Percentiles rank a stretch among this genome's conserved stretches.
phyloP scores from a whole-genome alignment of 2,329 filamentous ascomycete species.

The Ambrosiella xylebori region DNA sequence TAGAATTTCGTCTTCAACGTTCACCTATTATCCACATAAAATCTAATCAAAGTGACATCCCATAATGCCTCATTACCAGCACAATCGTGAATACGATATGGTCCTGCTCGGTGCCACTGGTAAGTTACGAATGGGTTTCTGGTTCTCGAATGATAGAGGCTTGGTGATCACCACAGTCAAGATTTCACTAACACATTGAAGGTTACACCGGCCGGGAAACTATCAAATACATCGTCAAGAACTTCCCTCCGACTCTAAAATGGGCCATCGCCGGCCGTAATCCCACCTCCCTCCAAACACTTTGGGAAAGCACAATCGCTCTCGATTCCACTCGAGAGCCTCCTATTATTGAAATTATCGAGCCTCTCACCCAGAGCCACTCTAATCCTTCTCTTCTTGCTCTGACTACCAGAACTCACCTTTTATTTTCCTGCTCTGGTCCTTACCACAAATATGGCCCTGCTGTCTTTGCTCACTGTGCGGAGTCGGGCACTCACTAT shows the following conservation, averaged over 20 bases:
- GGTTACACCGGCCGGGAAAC: conserved; percentile 73
- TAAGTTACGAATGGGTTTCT: conserved; percentile 18
- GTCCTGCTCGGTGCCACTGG: conserved; percentile 41
- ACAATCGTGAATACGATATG: conserved; percentile 37
- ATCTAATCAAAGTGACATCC: not conserved
- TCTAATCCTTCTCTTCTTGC: conserved; percentile 8
- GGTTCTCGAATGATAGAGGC: too few species aligned
- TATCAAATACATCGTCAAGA: conserved; percentile 54
- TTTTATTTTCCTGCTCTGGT: conserved; percentile 42
- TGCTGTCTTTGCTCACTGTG: conserved; percentile 42
- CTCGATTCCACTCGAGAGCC: conserved; percentile 19
- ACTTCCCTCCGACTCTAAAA: conserved; percentile 58
- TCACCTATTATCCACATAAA: not conserved
- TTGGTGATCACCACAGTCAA: not conserved
- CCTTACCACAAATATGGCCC: conserved; percentile 42
- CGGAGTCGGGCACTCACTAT: conserved; percentile 46
- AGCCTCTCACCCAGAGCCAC: not conserved
- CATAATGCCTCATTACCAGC: conserved; percentile 31
- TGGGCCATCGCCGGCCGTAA: conserved; percentile 83
- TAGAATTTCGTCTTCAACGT: not conserved
- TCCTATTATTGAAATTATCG: not conserved
- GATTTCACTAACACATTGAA: conserved; percentile 15
- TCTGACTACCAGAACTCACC: conserved; percentile 37
- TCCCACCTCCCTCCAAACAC: conserved; percentile 50
- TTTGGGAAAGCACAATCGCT: conserved; percentile 55